These are phyloP conservation scores for Fusarium gaditjirri DNA, from an alignment of 2,329 filamentous ascomycete genomes.

Conservation along the genomic window DNA sequence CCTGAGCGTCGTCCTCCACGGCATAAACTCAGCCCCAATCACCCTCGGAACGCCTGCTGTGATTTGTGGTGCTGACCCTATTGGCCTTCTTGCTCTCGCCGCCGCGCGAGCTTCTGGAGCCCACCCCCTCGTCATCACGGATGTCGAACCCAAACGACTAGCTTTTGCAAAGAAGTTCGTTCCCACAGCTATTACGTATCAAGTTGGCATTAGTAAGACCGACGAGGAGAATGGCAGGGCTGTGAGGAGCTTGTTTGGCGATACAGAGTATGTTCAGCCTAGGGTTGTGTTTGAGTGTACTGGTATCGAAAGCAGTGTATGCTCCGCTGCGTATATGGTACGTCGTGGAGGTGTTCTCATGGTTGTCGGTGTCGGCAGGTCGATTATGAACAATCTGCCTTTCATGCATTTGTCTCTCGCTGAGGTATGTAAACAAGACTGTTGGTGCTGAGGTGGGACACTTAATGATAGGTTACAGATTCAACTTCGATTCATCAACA, in stretches of 20 bases:
- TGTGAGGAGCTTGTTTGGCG: conserved; percentile 65
- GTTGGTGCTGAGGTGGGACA: neutral
- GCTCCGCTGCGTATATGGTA: conserved; percentile 66
- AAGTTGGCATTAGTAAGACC: conserved; percentile 57
- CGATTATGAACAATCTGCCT: conserved; percentile 71
- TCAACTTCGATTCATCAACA: conserved; percentile 75
- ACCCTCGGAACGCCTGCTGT: conserved; percentile 65
- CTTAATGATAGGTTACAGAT: conserved; percentile 52
- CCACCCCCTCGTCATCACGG: conserved; percentile 71
- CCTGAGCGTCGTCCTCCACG: conserved; percentile 70
- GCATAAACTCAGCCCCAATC: conserved; percentile 63
- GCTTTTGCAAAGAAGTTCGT: conserved; percentile 68
- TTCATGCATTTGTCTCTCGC: conserved; percentile 74
- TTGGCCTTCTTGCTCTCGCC: conserved; percentile 68
- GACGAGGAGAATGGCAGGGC: conserved; percentile 61
- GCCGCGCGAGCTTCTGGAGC: conserved; percentile 70
- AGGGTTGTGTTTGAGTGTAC: conserved; percentile 72
- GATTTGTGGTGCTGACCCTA: conserved; percentile 72
- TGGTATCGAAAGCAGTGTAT: conserved; percentile 71
- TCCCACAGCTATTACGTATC: conserved; percentile 64
- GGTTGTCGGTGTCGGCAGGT: conserved; percentile 71
- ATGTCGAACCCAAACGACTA: conserved; percentile 66
- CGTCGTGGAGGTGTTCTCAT: conserved; percentile 69
- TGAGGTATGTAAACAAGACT: conserved; percentile 55
- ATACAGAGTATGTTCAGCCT: conserved; percentile 66